Conservation (phyloP, 2,329 filamentous ascomycete species). For the Aquanectria penicillioides region DNA sequence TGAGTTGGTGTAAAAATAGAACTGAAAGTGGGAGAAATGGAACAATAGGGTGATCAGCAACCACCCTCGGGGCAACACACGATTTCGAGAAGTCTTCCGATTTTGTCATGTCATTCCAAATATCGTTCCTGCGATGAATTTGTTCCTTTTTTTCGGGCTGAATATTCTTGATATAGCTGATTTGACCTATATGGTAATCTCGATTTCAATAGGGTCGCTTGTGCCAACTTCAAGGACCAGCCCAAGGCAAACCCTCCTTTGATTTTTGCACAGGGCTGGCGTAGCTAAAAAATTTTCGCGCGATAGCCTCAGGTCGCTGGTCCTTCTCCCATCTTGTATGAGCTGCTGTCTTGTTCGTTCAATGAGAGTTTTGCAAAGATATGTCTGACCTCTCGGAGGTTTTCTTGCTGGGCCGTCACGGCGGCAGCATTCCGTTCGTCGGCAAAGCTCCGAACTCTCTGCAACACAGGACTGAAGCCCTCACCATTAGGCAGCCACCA, state of each 20-base stretch:
- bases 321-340: not conserved
- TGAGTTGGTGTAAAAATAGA: too few relatives aligned
- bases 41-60: too few relatives aligned
- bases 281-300: not conserved
- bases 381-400: conserved; percentile 78
- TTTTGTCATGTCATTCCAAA: too few relatives aligned
- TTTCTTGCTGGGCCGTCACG: conserved; percentile 67
- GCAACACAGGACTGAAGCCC: conserved; percentile 77
- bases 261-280: conserved; percentile 3
- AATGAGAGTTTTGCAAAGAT: conserved; percentile 71
- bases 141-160: too few relatives aligned
- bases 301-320: not conserved
- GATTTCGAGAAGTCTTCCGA: too few relatives aligned
- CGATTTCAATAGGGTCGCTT: not conserved
- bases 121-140: too few relatives aligned
- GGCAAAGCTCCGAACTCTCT: conserved; percentile 82
- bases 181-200: not conserved
- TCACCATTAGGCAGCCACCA: conserved; percentile 94
- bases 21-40: too few relatives aligned
- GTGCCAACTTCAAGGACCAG: not conserved
- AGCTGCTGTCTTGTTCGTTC: conserved; percentile 34
- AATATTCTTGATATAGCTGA: not conserved
- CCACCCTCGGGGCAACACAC: too few relatives aligned
- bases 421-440: conserved; percentile 76
- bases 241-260: not conserved